A percentile compares a stretch with the other conserved stretches of the same genome.
phyloP scores from a whole-genome alignment of 2,329 filamentous ascomycete genomes.

The Nothophoma quercina region DNA sequence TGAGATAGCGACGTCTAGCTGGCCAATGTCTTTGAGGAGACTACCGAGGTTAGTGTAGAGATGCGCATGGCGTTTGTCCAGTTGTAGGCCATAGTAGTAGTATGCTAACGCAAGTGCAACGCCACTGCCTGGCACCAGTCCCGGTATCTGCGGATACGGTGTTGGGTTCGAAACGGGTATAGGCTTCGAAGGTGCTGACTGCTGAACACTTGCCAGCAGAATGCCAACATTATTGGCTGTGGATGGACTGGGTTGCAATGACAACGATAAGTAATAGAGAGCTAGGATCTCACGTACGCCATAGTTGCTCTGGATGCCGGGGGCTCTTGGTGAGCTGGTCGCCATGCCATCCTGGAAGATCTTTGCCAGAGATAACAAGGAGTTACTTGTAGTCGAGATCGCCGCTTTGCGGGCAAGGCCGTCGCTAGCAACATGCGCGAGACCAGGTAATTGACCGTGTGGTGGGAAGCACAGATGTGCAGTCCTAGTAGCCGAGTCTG shows the following conservation, averaged over 20 bases:
- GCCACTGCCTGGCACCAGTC: conserved; percentile 84
- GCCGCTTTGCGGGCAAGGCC: conserved; percentile 78
- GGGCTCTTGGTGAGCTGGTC: conserved; percentile 65
- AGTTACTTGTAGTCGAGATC: conserved; percentile 93
- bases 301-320: conserved; percentile 67
- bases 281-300: conserved; percentile 92
- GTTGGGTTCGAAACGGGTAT: conserved; percentile 50
- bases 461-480: conserved; percentile 81
- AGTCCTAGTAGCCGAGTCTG: conserved; percentile 83
- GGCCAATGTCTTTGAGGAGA: conserved; percentile 93
- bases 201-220: conserved; percentile 91
- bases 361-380: conserved; percentile 90
- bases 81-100: conserved; percentile 89
- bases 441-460: conserved; percentile 79
- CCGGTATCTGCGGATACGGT: conserved; percentile 66
- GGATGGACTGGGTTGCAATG: conserved; percentile 92
- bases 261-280: conserved; percentile 93
- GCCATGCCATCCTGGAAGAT: conserved; percentile 98
- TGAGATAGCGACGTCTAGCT: conserved; percentile 86
- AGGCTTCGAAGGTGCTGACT: conserved; percentile 59
- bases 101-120: conserved; percentile 88
- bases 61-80: conserved; percentile 91
- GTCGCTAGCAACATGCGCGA: conserved; percentile 72
- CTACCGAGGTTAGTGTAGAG: conserved; percentile 97
- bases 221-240: conserved; percentile 99